Evolutionary conservation across 257 asterid species (phyloP), one percentile per base, ranked within the genome.

Genomic region (Solanum infundibuliforme): DNA sequence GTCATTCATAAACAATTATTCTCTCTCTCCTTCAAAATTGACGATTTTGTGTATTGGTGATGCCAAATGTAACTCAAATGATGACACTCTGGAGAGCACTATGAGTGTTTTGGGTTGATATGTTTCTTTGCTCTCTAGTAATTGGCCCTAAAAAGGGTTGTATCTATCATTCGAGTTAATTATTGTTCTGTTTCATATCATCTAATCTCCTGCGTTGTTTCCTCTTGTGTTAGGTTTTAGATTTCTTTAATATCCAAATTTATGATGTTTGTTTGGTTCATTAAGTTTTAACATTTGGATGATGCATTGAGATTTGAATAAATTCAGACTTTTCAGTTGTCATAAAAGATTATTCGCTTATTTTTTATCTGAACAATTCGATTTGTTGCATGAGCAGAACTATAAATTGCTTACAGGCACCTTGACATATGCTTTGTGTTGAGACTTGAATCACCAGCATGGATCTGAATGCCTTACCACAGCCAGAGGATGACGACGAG

Each of bases 401-500:
- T 81, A 46, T 86, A 86, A 87, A 84, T 35, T 31, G 4, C 62
- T 71, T 7, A 27, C 23, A 43, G 41, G 84, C 46, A 74, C 38
- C 83, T 69, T 87, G 87, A 75, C 87, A 87, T 89, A 94, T 93
- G 98, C 87, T 92, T 89, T 90, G 89, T 85, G 88, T 85, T 90
- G 92, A 87, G 86, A 87, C 87, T 91, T 93, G 93, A 93, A 87
- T 93, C 88, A 91, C 89, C 90, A 93, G 95, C 91, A 97, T 97
- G 99, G 99, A 96, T 93, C 93, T 97, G 92, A 97, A 97, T 93
- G 99, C 89, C 77, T 93, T 95, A 74, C 99, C 99, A 23, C 93
- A 91, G 90, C 99, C 98, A 72, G 99, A 97, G 90, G 98, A 96
- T 21, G 99, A 97, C 83, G 99, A 95, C 74, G 97, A 91, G 91